phyloP scores from a whole-genome alignment of 257 asterid genomes.

The Haberlea rhodopensis region DNA sequence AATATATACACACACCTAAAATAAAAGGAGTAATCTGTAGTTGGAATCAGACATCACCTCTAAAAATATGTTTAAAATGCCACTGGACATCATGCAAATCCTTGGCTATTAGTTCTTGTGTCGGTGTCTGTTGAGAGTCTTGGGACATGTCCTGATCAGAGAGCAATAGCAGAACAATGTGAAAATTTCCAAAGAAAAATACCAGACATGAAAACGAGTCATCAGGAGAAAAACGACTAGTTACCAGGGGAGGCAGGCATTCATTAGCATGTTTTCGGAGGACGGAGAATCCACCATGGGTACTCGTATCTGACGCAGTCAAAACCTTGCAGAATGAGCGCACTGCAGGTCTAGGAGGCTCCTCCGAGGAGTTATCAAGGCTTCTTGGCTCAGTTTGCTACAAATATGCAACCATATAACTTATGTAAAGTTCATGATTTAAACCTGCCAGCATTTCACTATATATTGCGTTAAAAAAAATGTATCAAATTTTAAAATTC shows the following conservation, averaged over 20 bases:
- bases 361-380: conserved; percentile 41
- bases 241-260: conserved; percentile 89
- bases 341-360: conserved; percentile 56
- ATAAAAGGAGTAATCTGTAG: not conserved
- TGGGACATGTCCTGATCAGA: conserved; percentile 68
- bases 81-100: conserved; percentile 69
- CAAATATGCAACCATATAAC: conserved; percentile 23
- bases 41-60: conserved; percentile 43
- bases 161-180: conserved; percentile 18
- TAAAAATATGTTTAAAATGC: conserved; percentile 78
- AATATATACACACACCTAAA: conserved; percentile 5
- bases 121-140: conserved; percentile 67
- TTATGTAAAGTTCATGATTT: not conserved
- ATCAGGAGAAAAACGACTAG: not conserved
- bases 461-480: not conserved
- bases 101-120: conserved; percentile 68
- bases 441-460: conserved; percentile 4
- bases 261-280: conserved; percentile 85
- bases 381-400: conserved; percentile 66
- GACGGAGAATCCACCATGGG: conserved; percentile 92
- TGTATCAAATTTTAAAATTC: not conserved
- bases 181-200: not conserved
- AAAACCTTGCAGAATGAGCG: conserved; percentile 88
- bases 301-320: conserved; percentile 91
- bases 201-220: not conserved